Conservation (phyloP, 179 eudicot species). For the Patellifolia procumbens region DNA sequence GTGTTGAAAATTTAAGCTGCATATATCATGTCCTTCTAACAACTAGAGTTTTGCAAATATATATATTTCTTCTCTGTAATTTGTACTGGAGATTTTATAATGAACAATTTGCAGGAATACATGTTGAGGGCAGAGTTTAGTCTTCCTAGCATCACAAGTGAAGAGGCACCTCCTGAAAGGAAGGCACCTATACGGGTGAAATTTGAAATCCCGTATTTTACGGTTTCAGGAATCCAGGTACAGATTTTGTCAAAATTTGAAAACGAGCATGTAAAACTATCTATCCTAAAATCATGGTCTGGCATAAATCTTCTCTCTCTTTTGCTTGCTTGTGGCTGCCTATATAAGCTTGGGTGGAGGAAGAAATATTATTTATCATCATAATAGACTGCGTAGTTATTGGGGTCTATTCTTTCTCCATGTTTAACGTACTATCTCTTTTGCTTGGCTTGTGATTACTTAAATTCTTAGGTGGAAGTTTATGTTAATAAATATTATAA, state of each 20-base stretch:
- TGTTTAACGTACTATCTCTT: not conserved
- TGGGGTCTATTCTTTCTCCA: not conserved
- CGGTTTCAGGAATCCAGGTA: conserved; percentile 96
- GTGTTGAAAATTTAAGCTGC: conserved; percentile 1
- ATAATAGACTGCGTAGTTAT: not conserved
- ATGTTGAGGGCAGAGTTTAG: conserved; percentile 91
- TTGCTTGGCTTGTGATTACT: not conserved
- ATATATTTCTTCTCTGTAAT: not conserved
- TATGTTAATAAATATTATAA: too few relatives aligned
- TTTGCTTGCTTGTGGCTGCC: not conserved
- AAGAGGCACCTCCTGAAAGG: conserved; percentile 81
- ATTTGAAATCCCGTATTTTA: conserved; percentile 96
- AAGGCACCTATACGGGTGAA: conserved; percentile 94
- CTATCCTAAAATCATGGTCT: not conserved
- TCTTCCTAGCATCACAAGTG: conserved; percentile 84
- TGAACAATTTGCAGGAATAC: conserved; percentile 58
- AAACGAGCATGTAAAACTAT: not conserved
- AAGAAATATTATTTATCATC: not conserved
- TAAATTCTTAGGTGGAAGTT: not conserved
- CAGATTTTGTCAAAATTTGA: not conserved
- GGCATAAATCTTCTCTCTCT: not conserved
- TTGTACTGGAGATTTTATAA: conserved; percentile 11
- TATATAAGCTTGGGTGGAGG: not conserved
- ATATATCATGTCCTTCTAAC: not conserved
- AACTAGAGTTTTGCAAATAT: not conserved